Evolutionary conservation across 2,329 filamentous ascomycete species (phyloP).

Genomic region (Aureobasidium sp.): DNA sequence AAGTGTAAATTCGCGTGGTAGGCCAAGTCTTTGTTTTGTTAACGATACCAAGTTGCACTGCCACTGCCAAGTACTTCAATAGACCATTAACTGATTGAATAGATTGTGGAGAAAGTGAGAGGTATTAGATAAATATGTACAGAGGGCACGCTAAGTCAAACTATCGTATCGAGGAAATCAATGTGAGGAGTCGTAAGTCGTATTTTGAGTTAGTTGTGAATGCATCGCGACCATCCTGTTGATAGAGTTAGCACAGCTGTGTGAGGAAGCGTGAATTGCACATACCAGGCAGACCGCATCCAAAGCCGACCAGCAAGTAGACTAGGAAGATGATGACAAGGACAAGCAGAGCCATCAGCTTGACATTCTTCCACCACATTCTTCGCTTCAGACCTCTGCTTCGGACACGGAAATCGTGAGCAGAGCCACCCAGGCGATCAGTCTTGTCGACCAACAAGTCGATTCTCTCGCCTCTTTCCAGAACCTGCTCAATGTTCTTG

Average conservation of each 20-base stretch:
- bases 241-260: conserved; percentile 14
- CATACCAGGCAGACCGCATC: conserved; percentile 58
- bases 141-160: neutral
- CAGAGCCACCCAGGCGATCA: conserved; percentile 78
- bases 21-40: no score
- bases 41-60: no score
- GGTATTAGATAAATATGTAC: conserved; percentile 6
- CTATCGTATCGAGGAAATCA: neutral
- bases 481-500: conserved; percentile 81
- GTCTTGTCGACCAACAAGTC: conserved; percentile 96
- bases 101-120: neutral
- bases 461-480: conserved; percentile 87
- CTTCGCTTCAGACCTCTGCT: conserved; percentile 78
- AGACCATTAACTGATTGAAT: conserved; percentile 18
- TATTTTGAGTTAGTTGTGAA: conserved; percentile 23
- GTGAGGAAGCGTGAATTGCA: conserved; percentile 14
- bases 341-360: conserved; percentile 74
- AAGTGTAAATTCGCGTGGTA: no score
- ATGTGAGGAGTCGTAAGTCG: neutral
- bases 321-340: conserved; percentile 67
- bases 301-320: conserved; percentile 65
- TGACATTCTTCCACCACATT: conserved; percentile 99
- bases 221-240: conserved; percentile 33
- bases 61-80: no score
- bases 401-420: conserved; percentile 81